Base-by-base conservation (phyloP, 129 eudicot genomes). In the Tanacetum coccineum region DNA sequence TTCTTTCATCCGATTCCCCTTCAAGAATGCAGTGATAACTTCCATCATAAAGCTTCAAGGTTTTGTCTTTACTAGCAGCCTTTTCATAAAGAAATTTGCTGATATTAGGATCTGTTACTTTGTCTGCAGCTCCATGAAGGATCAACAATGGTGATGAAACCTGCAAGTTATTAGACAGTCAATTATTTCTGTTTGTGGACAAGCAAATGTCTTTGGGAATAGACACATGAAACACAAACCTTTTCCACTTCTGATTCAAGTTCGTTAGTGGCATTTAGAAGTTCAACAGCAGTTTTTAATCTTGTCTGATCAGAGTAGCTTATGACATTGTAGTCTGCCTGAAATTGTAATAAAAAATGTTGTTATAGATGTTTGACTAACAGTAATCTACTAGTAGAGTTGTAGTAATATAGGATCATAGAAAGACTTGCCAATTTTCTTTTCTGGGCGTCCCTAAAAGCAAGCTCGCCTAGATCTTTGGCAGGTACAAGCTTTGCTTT, bases 1-100 rank as follows among this genome's bases (percentile, higher is more conserved):
- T 92, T 71, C 80, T 81, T 20, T 92, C 98, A 68, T 92, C 98
- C 0, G 96, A 84, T 66, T 92, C 98, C 13, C 98, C 98, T 86
- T 88, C 98, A 14, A 92, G 83, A 78, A 92, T 83, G 77, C 82
- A 81, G 59, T 92, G 98, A 66, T 83, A 88, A 60, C 91, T 81
- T 18, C 81, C 95, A 57, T 92, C 91, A 30, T 85, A 92, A 10
- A 92, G 87, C 72, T 88, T 88, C 66, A 92, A 80, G 8, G 85
- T 87, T 74, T 90, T 90, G 75, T 90, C 95, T 53, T 77, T 81
- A 80, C 91, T 86, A 12, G 88, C 78, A 44, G 91, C 90, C 50
- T 82, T 81, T 26, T 87, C 81, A 17, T 86, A 87, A 9, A 90
- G 87, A 78, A 81, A 86, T 68, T 68, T 78, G 83, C 96, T 89